Conservation (phyloP, 345 rosid genomes). For the Moringa oleifera region DNA sequence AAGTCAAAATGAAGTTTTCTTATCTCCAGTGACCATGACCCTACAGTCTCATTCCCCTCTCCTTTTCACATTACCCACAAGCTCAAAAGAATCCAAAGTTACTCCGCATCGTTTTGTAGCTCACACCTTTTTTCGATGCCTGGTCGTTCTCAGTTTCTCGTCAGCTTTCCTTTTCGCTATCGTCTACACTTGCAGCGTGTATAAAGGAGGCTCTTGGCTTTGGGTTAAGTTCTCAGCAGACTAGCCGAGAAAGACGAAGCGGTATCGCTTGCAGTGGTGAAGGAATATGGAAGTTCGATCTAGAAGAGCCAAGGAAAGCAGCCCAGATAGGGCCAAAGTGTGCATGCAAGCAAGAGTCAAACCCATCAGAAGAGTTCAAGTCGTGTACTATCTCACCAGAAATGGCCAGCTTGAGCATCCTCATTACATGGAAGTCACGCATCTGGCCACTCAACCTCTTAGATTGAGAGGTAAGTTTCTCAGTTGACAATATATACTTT, state of each 20-base stretch:
- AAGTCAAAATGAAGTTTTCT: constrained; percentile 15
- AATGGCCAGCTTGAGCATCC: constrained; percentile 95
- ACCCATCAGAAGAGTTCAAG: constrained; percentile 46
- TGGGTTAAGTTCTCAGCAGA: neutral
- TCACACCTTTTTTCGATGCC: neutral
- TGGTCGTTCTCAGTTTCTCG: neutral
- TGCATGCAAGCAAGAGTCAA: constrained; percentile 24
- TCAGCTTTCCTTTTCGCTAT: constrained; percentile 4
- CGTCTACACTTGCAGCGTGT: constrained; percentile 1
- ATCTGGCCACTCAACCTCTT: constrained; percentile 61
- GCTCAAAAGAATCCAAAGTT: constrained; percentile 23
- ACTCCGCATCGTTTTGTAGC: neutral
- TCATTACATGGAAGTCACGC: constrained; percentile 76
- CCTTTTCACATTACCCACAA: neutral
- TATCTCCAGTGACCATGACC: constrained; percentile 15
- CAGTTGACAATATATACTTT: neutral
- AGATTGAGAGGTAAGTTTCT: constrained; percentile 57
- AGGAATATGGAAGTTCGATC: constrained; percentile 28
- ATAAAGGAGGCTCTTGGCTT: constrained; percentile 1
- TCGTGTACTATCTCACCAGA: constrained; percentile 83
- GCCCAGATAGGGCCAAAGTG: constrained; percentile 40
- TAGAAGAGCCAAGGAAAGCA: constrained; percentile 33
- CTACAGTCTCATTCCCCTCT: constrained; percentile 8
- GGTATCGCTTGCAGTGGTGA: neutral
- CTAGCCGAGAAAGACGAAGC: neutral